Base-by-base conservation (phyloP, 202 grass and related monocot genomes). In the Eragrostis tef region DNA sequence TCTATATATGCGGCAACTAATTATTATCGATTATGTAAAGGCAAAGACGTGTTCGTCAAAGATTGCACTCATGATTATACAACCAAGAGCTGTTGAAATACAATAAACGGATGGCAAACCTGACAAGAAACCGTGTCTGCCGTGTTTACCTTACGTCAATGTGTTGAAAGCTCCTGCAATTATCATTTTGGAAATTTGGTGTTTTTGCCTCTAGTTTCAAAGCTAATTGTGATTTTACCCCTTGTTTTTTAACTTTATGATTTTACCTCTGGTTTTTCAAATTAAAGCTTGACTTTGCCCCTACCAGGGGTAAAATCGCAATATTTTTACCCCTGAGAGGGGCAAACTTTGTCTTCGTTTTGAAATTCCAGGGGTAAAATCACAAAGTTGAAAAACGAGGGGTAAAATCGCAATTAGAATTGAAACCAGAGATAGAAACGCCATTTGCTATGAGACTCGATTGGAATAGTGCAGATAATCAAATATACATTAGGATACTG, bases 241-340 rank as follows among this genome's bases (percentile, higher is more conserved):
- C 16, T 64, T 29, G 3, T 25, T 64, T 78, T 50, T 6, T 73
- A 26, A 77, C 66, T 51, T 43, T 8, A 22, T 62, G 31, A 24
- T 67, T 64, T 56, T 53, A 54, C 54, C 63, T 29, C 52, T 67
- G 6, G 73, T 51, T 61, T 34, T 77, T 64, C 81, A 24, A 56
- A 54, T 13, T 22, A 63, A 75, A 46, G 12, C 56, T 27, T 63
- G n/a, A 46, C 45, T 27, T 4, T n/a, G n/a, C n/a, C n/a, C n/a
- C n/a, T n/a, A n/a, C n/a, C n/a, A n/a, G n/a, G n/a, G n/a, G n/a
- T n/a, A n/a, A n/a, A n/a, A n/a, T n/a, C n/a, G n/a, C n/a, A n/a
- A n/a, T n/a, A n/a, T n/a, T n/a, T n/a, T n/a, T n/a, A n/a, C n/a
- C n/a, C n/a, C n/a, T n/a, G n/a, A n/a, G n/a, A n/a, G n/a, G n/a